Evolutionary conservation across 164 flowering plant genomes (phyloP).

Genomic region (Vitis rotundifolia): DNA sequence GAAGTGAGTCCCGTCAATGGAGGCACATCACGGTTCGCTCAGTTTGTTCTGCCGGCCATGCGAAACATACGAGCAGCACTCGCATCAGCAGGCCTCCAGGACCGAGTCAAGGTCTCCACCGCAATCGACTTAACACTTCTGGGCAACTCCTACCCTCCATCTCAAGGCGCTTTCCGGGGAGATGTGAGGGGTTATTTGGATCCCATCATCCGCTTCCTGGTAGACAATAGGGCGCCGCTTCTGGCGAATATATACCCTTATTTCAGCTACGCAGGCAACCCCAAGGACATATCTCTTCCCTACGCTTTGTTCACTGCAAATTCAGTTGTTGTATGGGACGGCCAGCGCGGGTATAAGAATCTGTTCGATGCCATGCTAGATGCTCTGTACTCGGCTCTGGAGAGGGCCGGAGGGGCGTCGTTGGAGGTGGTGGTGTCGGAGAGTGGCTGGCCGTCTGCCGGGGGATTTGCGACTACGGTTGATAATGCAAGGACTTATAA

Average conservation of each 20-base stretch:
- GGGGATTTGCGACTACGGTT: slow-evolving; percentile 20
- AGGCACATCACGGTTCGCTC: slow-evolving; percentile 8
- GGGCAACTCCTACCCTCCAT: slow-evolving; percentile 43
- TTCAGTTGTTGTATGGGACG: slow-evolving; percentile 24
- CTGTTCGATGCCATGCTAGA: slow-evolving; percentile 47
- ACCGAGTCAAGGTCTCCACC: slow-evolving; percentile 42
- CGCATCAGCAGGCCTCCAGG: slow-evolving; percentile 20
- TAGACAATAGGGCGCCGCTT: slow-evolving; percentile 17
- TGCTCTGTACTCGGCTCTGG: slow-evolving; percentile 32
- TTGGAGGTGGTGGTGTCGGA: slow-evolving; percentile 41
- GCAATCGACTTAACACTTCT: slow-evolving; percentile 36
- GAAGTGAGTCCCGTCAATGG: slow-evolving; percentile 35
- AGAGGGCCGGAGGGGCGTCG: slow-evolving; percentile 20
- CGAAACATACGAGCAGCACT: slow-evolving; percentile 31
- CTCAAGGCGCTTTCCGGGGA: slow-evolving; percentile 27
- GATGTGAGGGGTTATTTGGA: slow-evolving; percentile 19
- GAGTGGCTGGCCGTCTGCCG: slow-evolving; percentile 47
- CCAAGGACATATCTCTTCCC: slow-evolving; percentile 21
- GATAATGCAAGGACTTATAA: slow-evolving; percentile 29
- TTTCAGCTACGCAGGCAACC: slow-evolving; percentile 29
- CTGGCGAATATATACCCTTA: slow-evolving; percentile 42
- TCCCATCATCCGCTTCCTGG: slow-evolving; percentile 28
- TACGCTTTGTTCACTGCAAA: slow-evolving; percentile 40
- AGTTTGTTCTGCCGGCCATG: slow-evolving; percentile 37
- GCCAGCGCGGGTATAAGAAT: slow-evolving; percentile 17